These are phyloP conservation scores for Trichosporon sp. DNA, from an alignment of 1,284 basidiomycete species.

Conservation along the genomic window DNA sequence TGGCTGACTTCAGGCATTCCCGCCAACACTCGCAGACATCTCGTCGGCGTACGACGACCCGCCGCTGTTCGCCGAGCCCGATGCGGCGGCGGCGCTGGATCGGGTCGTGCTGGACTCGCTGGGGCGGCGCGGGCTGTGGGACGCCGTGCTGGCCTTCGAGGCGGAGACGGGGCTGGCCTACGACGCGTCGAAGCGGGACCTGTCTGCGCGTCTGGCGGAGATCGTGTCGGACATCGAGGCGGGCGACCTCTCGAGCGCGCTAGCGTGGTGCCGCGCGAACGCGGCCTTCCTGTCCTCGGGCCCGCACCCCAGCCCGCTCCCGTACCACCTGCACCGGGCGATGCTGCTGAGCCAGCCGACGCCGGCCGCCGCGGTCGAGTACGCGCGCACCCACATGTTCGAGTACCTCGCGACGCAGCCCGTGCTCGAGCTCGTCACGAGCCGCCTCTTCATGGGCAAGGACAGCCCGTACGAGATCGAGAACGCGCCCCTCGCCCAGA, in stretches of 20 bases:
- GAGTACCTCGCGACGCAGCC: slow-evolving; percentile 68
- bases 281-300: slow-evolving; percentile 62
- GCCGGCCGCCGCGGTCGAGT: slow-evolving; percentile 59
- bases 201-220: slow-evolving; percentile 67
- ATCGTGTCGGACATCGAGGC: slow-evolving; percentile 66
- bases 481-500: slow-evolving; percentile 62
- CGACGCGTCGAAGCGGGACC: slow-evolving; percentile 56
- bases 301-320: slow-evolving; percentile 63
- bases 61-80: slow-evolving; percentile 38
- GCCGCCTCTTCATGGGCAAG: slow-evolving; percentile 57
- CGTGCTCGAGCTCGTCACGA: slow-evolving; percentile 71
- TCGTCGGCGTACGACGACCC: slow-evolving; percentile 44
- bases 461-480: slow-evolving; percentile 27
- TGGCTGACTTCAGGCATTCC: slow-evolving; percentile 38
- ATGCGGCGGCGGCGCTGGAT: slow-evolving; percentile 33
- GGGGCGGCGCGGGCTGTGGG: slow-evolving; percentile 42
- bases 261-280: slow-evolving; percentile 73
- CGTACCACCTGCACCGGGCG: slow-evolving; percentile 81
- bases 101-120: slow-evolving; percentile 40
- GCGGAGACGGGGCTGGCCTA: slow-evolving; percentile 64
- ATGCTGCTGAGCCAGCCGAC: slow-evolving; percentile 62
- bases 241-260: slow-evolving; percentile 66
- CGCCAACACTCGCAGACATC: slow-evolving; percentile 40
- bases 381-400: slow-evolving; percentile 65
- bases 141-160: slow-evolving; percentile 37